These are phyloP conservation scores for Cymbopogon flexuosus DNA, from an alignment of 202 grass and related monocot genomes.

Conservation along the genomic window DNA sequence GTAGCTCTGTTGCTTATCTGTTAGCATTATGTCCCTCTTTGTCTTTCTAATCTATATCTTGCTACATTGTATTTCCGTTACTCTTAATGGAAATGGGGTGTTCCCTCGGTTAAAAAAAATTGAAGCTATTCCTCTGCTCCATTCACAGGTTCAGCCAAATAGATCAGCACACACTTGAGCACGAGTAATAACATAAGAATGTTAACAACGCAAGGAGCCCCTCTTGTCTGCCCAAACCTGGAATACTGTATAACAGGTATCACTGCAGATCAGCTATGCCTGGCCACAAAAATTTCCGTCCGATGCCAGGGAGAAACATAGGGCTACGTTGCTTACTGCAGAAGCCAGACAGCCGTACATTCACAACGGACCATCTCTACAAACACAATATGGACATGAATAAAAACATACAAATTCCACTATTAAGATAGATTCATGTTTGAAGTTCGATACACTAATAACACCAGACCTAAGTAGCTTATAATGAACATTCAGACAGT, in stretches of 20 bases:
- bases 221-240: neutral
- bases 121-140: neutral
- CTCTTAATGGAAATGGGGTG: no score
- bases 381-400: neutral
- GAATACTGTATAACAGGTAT: neutral
- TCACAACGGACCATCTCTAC: neutral
- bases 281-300: no score
- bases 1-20: no score
- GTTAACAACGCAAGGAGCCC: neutral
- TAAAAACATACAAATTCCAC: neutral
- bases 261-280: neutral
- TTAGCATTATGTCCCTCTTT: no score
- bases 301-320: no score
- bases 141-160: neutral
- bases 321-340: neutral
- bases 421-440: neutral
- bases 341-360: neutral
- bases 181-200: neutral
- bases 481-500: constrained; percentile 20
- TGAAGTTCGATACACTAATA: constrained; percentile 22
- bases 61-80: no score
- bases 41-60: no score
- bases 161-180: neutral
- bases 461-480: constrained; percentile 17
- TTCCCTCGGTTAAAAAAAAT: no score